Base-by-base conservation (phyloP, 148 eudicot genomes). In the Persicaria tinctoria region DNA sequence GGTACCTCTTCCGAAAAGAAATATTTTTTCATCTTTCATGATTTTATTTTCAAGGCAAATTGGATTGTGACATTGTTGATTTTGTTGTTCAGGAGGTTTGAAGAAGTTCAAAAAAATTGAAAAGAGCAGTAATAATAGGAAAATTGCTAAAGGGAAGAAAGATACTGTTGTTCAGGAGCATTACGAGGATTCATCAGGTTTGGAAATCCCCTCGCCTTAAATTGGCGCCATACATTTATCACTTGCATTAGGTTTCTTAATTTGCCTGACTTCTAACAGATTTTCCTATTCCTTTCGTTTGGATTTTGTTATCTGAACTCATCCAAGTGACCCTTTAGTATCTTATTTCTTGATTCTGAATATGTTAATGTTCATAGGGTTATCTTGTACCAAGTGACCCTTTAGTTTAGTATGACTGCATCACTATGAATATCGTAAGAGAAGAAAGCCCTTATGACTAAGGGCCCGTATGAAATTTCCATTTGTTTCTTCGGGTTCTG, bases 121-220 rank as follows among this genome's bases (percentile, higher is more conserved):
- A 27, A 72, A 53, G 56, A 7, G 57, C 14, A 23, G 41, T 23
- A 51, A 23, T 18, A 9, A 32, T 10, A 72, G 50, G 57, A 14
- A 63, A 10, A 0, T 6, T 63, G 69, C 44, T 17, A 63, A 7
- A 11, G 44, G 23, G 23, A 49, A 38, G 57, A 27, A 72, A 72
- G 74, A 72, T 8, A 20, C 13, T 16, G 45, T 18, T 17, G 74
- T 32, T 72, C 56, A 48, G n/a, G 18, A 38, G 0, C 74, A 50
- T 2, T 72, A 44, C 51, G 74, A 72, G 7, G 70, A 66, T 72
- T 72, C 74, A 12, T 13, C 74, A 72, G 74, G 74, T 72, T 46
- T 46, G 14, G 74, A 10, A 51, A 47, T 49, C 10, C 8, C 8
- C 4, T 38, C 7, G 4, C 6, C 2, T 20, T 1, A 23, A 49